phyloP scores from a whole-genome alignment of 352 stramenopile species.

The Phytophthora tubulina region DNA sequence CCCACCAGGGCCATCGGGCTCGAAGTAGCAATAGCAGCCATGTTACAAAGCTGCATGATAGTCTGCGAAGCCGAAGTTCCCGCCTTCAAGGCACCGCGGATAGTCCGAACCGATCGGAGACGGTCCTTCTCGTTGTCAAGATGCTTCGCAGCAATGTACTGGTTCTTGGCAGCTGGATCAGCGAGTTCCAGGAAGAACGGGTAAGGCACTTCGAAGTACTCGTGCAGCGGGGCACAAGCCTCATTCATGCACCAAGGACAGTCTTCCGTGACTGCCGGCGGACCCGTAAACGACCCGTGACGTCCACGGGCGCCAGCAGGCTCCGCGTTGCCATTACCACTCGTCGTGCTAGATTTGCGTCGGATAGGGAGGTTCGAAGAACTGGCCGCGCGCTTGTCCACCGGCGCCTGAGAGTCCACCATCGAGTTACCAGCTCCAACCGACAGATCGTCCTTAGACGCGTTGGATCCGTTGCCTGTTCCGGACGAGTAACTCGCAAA shows the following conservation, averaged over 20 bases:
- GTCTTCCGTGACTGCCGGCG: slow-evolving; percentile 32
- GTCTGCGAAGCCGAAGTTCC: slow-evolving; percentile 52
- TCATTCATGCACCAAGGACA: slow-evolving; percentile 79
- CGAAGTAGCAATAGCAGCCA: slow-evolving; percentile 83
- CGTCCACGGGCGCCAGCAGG: slow-evolving; percentile 21
- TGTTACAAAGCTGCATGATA: slow-evolving; percentile 79
- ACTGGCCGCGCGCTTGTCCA: slow-evolving; percentile 53
- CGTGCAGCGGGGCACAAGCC: slow-evolving; percentile 66
- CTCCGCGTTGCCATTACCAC: slow-evolving; percentile 32
- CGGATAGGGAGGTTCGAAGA: slow-evolving; percentile 49
- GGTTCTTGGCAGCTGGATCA: slow-evolving; percentile 52
- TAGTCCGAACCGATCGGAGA: slow-evolving; percentile 62
- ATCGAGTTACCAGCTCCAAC: background rate
- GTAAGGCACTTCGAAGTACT: slow-evolving; percentile 80
- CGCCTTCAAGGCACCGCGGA: slow-evolving; percentile 58
- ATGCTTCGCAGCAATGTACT: slow-evolving; percentile 73
- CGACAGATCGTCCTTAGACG: slow-evolving; percentile 34
- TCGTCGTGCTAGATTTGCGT: slow-evolving; percentile 69
- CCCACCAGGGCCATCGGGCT: slow-evolving; percentile 74
- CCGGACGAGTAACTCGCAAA: slow-evolving; percentile 57
- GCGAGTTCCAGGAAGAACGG: slow-evolving; percentile 70
- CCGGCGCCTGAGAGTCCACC: slow-evolving; percentile 25
- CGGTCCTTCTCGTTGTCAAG: slow-evolving; percentile 79
- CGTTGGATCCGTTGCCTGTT: slow-evolving; percentile 38
- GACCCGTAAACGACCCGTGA: slow-evolving; percentile 29